A percentile compares a stretch with the other conserved stretches of the same genome.
Conservation (phyloP, 371 early-diverging fungal genomes). For the Mucor irregularis region DNA sequence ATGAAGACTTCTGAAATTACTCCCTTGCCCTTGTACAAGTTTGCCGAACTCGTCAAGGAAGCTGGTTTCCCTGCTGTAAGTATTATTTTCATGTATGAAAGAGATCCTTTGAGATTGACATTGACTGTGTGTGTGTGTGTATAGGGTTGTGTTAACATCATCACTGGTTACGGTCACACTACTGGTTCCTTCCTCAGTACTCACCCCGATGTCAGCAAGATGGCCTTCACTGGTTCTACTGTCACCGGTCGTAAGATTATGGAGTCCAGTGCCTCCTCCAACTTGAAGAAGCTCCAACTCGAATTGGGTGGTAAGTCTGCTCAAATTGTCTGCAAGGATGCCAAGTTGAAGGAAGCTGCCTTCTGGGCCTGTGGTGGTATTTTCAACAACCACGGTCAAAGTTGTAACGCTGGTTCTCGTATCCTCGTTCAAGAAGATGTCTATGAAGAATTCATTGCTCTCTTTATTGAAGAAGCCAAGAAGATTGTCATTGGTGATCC, state of each 20-base stretch:
- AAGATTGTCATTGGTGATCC: slow-evolving; percentile 61
- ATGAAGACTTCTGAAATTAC: slow-evolving; percentile 59
- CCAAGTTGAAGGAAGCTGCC: slow-evolving; percentile 76
- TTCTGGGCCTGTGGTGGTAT: slow-evolving; percentile 64
- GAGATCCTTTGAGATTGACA: not conserved
- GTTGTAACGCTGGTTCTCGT: slow-evolving; percentile 86
- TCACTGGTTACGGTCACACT: slow-evolving; percentile 52
- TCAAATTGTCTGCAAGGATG: slow-evolving; percentile 81
- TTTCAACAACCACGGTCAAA: slow-evolving; percentile 83
- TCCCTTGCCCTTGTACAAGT: slow-evolving; percentile 44
- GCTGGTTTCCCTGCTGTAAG: slow-evolving; percentile 46
- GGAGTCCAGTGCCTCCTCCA: slow-evolving; percentile 62
- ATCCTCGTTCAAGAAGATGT: slow-evolving; percentile 77
- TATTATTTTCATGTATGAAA: not conserved
- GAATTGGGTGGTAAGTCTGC: slow-evolving; percentile 95
- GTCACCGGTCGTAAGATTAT: slow-evolving; percentile 71
- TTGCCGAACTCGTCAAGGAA: slow-evolving; percentile 48
- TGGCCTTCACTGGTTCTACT: slow-evolving; percentile 73
- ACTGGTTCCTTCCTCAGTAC: slow-evolving; percentile 31
- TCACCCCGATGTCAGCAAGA: slow-evolving; percentile 38
- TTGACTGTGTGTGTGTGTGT: not conserved
- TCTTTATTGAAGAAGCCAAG: slow-evolving; percentile 62
- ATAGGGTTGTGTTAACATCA: slow-evolving; percentile 72
- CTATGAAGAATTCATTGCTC: slow-evolving; percentile 64
- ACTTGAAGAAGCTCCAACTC: slow-evolving; percentile 73